Conservation (phyloP, 257 asterid species). For the Ophiorrhiza pumila region DNA sequence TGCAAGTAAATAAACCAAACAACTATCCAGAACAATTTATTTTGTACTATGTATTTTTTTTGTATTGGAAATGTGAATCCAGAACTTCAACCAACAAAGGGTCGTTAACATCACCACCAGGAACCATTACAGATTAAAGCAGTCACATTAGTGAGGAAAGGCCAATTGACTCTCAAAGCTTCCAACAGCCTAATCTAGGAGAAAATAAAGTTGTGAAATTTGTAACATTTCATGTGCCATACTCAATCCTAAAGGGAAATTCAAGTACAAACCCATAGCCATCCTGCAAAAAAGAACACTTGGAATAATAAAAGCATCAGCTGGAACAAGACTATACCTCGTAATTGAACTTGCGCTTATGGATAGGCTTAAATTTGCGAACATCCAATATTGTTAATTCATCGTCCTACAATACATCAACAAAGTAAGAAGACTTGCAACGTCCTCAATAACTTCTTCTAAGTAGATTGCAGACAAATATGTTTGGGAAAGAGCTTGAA, state of each 20-base stretch:
- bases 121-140: neutral
- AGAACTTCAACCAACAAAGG: neutral
- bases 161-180: neutral
- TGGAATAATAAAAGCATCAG: neutral
- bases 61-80: neutral
- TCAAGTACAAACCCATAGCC: neutral
- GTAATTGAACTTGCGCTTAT: conserved; percentile 90
- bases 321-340: conserved; percentile 51
- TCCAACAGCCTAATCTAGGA: neutral
- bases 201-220: neutral
- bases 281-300: neutral
- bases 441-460: neutral
- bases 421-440: conserved; percentile 19
- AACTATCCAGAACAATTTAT: neutral
- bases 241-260: neutral
- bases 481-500: neutral
- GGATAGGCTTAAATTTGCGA: conserved; percentile 92
- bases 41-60: neutral
- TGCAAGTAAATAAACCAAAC: neutral
- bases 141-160: neutral
- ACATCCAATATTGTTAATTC: conserved; percentile 93
- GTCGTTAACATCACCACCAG: neutral
- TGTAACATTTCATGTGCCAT: neutral
- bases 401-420: conserved; percentile 60
- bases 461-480: neutral